Percentiles rank a stretch among this genome's conserved stretches.
Evolutionary conservation across 441 rosid genomes (phyloP).

Genomic region (Populus trichocarpa): DNA sequence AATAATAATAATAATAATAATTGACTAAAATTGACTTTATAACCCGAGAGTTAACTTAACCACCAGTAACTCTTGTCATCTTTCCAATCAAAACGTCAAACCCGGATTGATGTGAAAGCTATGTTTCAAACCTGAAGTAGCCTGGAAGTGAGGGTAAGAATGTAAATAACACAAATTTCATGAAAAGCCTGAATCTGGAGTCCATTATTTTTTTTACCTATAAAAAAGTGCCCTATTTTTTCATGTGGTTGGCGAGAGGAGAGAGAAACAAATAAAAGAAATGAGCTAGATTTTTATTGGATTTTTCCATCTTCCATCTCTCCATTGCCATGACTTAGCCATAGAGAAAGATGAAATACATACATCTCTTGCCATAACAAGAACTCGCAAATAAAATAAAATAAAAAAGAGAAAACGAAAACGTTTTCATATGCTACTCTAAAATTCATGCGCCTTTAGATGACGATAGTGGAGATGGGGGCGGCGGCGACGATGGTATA

Average conservation of each 20-base stretch:
- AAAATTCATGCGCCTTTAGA: background rate
- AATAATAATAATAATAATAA: no score
- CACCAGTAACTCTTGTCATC: no score
- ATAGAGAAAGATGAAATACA: background rate
- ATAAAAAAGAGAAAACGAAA: no score
- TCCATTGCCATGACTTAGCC: background rate
- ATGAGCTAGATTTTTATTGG: background rate
- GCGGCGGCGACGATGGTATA: background rate
- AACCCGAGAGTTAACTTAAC: no score
- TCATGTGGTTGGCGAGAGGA: background rate
- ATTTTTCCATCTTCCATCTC: background rate
- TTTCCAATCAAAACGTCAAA: fast-evolving
- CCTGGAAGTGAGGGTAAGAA: no score
- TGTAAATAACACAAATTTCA: no score
- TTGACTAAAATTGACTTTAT: no score
- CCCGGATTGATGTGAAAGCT: no score
- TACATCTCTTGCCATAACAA: background rate
- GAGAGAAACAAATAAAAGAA: background rate
- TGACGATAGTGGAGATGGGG: background rate
- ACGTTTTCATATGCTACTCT: background rate
- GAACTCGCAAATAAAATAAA: background rate
- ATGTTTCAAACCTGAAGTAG: no score
- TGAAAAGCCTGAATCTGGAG: background rate
- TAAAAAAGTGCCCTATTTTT: background rate
- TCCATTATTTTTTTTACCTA: background rate